These are phyloP conservation scores for Secale cereale DNA, from an alignment of 176 grass and related monocot genomes.

Conservation along the genomic window DNA sequence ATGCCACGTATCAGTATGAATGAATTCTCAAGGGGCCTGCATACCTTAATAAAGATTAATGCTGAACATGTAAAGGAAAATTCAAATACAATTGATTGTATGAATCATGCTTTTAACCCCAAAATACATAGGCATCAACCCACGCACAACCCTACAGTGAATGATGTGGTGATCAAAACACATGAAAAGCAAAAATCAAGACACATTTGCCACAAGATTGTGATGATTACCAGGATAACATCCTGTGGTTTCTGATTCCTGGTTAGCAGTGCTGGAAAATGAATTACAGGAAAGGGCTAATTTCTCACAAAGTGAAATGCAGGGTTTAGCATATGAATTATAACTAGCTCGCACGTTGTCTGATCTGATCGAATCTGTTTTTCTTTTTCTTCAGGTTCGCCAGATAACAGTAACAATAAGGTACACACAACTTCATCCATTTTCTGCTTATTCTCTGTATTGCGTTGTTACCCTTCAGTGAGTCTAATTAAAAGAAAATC, in stretches of 20 bases:
- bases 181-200: too few relatives aligned
- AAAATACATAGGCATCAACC: too few relatives aligned
- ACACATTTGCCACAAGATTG: too few relatives aligned
- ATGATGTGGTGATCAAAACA: too few relatives aligned
- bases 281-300: too few relatives aligned
- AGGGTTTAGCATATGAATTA: not conserved
- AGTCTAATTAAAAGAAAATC: not conserved
- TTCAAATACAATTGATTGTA: too few relatives aligned
- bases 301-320: not conserved
- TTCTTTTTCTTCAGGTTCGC: conserved; percentile 60
- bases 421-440: conserved; percentile 35
- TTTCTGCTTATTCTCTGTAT: not conserved
- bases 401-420: conserved; percentile 97
- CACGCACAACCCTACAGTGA: too few relatives aligned
- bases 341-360: conserved; percentile 10
- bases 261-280: too few relatives aligned
- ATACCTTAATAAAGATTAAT: not conserved
- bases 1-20: not conserved
- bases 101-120: too few relatives aligned
- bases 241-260: too few relatives aligned
- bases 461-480: not conserved
- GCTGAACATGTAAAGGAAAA: too few relatives aligned
- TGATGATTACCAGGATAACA: too few relatives aligned
- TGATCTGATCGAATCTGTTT: conserved; percentile 16
- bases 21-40: not conserved